Evolutionary conservation across 78 protist genomes (phyloP).

Genomic region (Dictyostelium capitatum): DNA sequence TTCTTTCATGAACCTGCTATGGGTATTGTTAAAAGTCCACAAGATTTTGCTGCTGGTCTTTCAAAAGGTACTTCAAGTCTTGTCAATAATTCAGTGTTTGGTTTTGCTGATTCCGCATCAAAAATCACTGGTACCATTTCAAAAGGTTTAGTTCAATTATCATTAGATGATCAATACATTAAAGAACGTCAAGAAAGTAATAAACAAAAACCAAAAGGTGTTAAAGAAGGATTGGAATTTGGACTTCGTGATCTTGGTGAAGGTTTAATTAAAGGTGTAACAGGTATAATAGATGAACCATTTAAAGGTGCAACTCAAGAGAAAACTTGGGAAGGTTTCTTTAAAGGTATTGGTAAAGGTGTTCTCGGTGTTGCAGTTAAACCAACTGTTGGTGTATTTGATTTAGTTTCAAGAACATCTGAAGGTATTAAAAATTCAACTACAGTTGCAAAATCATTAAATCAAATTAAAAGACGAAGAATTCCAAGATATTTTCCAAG

Average conservation of each 20-base stretch:
- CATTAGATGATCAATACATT: conserved; percentile 69
- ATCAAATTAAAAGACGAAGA: conserved; percentile 34
- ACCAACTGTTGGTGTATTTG: conserved; percentile 92
- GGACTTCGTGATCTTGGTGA: conserved; percentile 78
- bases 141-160: conserved; percentile 69
- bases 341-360: conserved; percentile 94
- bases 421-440: conserved; percentile 87
- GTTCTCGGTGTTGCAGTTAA: conserved; percentile 89
- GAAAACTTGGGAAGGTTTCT: conserved; percentile 85
- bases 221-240: conserved; percentile 83
- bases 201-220: conserved; percentile 67
- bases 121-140: conserved; percentile 80
- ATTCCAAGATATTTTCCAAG: conserved; percentile 73
- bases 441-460: conserved; percentile 59
- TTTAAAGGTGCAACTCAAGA: conserved; percentile 86
- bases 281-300: conserved; percentile 92
- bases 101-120: conserved; percentile 43
- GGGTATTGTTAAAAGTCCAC: conserved; percentile 83
- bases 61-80: conserved; percentile 80
- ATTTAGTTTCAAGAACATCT: conserved; percentile 74
- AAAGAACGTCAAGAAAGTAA: conserved; percentile 28
- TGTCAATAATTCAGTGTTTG: conserved; percentile 62
- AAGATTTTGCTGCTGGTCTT: conserved; percentile 86
- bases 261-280: conserved; percentile 87
- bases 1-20: conserved; percentile 88